Evolutionary conservation across 1,139 yeast species (phyloP).

Genomic region (Eremothecium cymbalariae): DNA sequence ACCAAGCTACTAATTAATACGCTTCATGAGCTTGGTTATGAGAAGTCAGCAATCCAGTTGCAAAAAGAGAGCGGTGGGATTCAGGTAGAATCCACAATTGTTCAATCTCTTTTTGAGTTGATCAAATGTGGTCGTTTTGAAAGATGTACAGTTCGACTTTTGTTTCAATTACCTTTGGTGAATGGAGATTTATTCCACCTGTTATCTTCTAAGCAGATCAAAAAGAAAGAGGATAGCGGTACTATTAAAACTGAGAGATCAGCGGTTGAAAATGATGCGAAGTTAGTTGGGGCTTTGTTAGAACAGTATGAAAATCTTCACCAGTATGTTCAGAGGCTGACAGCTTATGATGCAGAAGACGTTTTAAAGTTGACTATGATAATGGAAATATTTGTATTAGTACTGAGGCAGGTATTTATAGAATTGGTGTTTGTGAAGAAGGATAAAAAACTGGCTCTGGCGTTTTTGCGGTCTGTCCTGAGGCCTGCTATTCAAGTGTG

Average conservation of each 20-base stretch:
- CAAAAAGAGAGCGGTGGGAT: constrained; percentile 37
- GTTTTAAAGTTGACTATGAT: constrained; percentile 16
- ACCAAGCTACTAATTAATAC: constrained; percentile 44
- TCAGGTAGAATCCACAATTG: constrained; percentile 37
- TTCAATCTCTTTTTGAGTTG: constrained; percentile 35
- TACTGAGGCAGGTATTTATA: constrained; percentile 35
- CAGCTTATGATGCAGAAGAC: constrained; percentile 7
- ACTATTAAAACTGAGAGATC: not conserved
- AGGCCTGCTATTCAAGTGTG: constrained; percentile 31
- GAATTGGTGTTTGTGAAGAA: constrained; percentile 35
- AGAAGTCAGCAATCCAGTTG: constrained; percentile 34
- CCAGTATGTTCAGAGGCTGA: constrained; percentile 13
- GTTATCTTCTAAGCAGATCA: not conserved
- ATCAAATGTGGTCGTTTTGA: constrained; percentile 40
- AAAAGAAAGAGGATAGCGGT: not conserved
- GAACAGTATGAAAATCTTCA: constrained; percentile 11
- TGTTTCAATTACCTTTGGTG: constrained; percentile 23
- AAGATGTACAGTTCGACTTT: constrained; percentile 16
- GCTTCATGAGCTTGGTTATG: constrained; percentile 42
- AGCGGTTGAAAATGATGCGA: constrained; percentile 20
- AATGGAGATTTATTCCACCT: constrained; percentile 34
- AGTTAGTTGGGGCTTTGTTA: constrained; percentile 18
- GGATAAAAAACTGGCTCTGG: constrained; percentile 36
- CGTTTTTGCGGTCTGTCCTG: constrained; percentile 35
- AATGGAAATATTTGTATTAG: constrained; percentile 30